These are phyloP conservation scores for Neolecta irregularis DNA, from an alignment of 1,139 yeast genomes.

Conservation along the genomic window DNA sequence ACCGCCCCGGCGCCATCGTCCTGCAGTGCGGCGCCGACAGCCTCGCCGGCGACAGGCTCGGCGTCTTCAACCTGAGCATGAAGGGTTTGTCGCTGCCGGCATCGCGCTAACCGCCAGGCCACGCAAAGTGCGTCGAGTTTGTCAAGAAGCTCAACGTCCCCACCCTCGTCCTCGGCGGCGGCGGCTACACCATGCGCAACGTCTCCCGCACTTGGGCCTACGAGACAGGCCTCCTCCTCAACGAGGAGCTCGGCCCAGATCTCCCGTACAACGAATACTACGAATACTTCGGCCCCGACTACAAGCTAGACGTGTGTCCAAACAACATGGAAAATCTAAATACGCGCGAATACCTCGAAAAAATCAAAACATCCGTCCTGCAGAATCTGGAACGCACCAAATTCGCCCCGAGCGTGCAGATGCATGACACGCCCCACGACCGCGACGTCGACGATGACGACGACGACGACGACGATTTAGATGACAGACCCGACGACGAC, in stretches of 20 bases:
- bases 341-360: conserved; percentile 80
- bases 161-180: conserved; percentile 87
- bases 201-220: conserved; percentile 94
- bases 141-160: conserved; percentile 81
- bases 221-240: conserved; percentile 79
- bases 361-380: conserved; percentile 62
- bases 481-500: too few relatives aligned
- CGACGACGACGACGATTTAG: conserved; percentile 61
- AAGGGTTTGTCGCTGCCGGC: too few relatives aligned
- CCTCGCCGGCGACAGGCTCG: conserved; percentile 75
- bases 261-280: conserved; percentile 92
- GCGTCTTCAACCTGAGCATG: conserved; percentile 84
- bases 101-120: too few relatives aligned
- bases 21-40: conserved; percentile 89
- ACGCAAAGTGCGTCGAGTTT: conserved; percentile 85
- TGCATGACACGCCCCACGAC: conserved; percentile 79
- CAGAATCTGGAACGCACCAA: conserved; percentile 72
- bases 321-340: conserved; percentile 95
- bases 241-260: conserved; percentile 61
- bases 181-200: conserved; percentile 95
- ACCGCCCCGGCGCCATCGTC: conserved; percentile 84
- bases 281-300: conserved; percentile 95
- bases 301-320: conserved; percentile 80
- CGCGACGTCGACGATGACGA: conserved; percentile 50
- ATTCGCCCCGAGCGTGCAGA: conserved; percentile 91